These are phyloP conservation scores for Petunia hybrid DNA, from an alignment of 305 asterid genomes.

Conservation along the genomic window DNA sequence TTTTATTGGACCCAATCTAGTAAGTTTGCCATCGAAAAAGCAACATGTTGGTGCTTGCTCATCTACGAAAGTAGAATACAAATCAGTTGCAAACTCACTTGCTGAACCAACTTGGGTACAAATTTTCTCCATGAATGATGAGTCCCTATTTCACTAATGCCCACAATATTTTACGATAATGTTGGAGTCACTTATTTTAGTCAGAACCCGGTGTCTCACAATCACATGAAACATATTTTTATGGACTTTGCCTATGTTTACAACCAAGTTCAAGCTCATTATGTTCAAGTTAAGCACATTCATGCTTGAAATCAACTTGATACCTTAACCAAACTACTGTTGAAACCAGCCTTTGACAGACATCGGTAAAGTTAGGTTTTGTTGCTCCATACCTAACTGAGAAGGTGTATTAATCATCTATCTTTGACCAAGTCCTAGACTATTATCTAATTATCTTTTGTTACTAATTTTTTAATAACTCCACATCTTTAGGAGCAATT, in stretches of 20 bases:
- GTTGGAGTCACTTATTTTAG: constrained; percentile 3
- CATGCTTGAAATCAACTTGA: neutral
- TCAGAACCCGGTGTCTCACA: constrained; percentile 10
- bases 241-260: neutral
- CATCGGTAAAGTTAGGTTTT: no score
- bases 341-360: neutral
- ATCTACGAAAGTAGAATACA: neutral
- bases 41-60: neutral
- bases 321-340: neutral
- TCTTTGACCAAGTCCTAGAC: no score
- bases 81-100: neutral
- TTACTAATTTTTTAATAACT: no score
- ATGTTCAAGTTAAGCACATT: neutral
- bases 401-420: no score
- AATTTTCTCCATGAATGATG: neutral
- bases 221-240: neutral
- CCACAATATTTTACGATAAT: neutral
- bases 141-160: neutral
- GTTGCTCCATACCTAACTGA: no score
- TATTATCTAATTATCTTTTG: no score
- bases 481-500: no score
- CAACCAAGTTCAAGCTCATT: neutral
- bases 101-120: neutral
- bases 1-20: neutral
- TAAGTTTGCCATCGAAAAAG: neutral